Base-by-base conservation (phyloP, 352 stramenopile genomes). In the Aphanomyces invadans region DNA sequence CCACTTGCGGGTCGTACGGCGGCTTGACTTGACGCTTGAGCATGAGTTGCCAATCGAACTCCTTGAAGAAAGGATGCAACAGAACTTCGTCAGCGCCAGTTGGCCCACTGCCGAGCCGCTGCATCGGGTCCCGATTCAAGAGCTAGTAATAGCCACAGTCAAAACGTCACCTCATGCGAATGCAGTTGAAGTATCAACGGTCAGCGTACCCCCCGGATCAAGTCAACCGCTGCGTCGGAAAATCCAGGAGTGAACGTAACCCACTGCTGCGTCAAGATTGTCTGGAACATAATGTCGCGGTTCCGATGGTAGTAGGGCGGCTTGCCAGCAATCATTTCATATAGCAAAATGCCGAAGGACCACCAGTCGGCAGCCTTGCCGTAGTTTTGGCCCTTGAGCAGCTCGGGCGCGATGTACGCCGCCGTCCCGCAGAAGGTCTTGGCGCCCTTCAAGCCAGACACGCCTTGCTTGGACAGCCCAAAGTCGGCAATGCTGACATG, bases 61-160 rank as follows among this genome's bases (percentile, higher is more conserved):
- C 76, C 53, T 74, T 74, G 73, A 98, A 98, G 76, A 90, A 98
- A 44, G 87, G 80, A 74, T 98, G 94, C 31, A 77, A 76, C 77
- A 97, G 92, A 64, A 98, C 96, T 29, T 97, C 83, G 12, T 78
- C 60, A 11, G 80, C 81, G 51, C 88, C 81, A 12, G 79, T 78
- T 1, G 86, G 80, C 10, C 94, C 95, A 46, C 82, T 96, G 62
- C 97, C 97, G 4, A 99, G 83, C 51, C 97, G 81, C 70, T 82
- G 76, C 29, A 86, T 74, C 71, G 90, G 85, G 52, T 97, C 83
- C 71, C 96, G 96, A 52, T 81, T 74, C 11, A 98, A 70, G 19
- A 97, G 72, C 48, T 76, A 68, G 38, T 26, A 42, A n/a, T n/a
- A n/a, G n/a, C n/a, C 17, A 72, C 65, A 25, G 61, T 71, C 52